phyloP scores from a whole-genome alignment of 164 flowering plant species.

The Akebia trifoliata region DNA sequence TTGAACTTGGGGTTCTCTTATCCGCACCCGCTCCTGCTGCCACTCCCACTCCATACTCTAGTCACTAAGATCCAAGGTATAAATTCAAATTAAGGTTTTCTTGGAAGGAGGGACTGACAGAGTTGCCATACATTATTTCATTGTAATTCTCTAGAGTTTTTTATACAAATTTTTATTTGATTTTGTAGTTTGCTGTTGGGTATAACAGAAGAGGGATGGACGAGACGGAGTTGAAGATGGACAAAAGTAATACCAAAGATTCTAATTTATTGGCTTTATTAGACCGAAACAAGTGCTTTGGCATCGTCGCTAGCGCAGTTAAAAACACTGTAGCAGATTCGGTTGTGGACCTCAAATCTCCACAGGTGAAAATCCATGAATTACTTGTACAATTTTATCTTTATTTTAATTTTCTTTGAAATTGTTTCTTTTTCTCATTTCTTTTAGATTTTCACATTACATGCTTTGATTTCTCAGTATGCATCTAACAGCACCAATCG shows the following conservation, averaged over 20 bases:
- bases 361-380: slow-evolving; percentile 44
- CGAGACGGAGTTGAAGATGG: slow-evolving; percentile 45
- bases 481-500: background rate
- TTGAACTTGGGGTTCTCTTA: no score
- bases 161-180: slow-evolving; percentile 8
- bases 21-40: no score
- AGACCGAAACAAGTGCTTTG: slow-evolving; percentile 70
- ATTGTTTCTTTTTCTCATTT: background rate
- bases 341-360: slow-evolving; percentile 69
- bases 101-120: no score
- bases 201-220: slow-evolving; percentile 83
- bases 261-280: slow-evolving; percentile 28
- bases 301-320: slow-evolving; percentile 65
- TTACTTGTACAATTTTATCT: background rate
- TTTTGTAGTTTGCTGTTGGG: slow-evolving; percentile 80
- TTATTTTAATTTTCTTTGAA: background rate
- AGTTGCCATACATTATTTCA: no score
- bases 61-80: no score
- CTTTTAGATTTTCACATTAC: background rate
- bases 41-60: no score
- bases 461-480: background rate
- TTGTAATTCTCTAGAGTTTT: no score
- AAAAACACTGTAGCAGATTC: slow-evolving; percentile 61
- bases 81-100: no score
- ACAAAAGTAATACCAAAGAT: slow-evolving; percentile 22